Conservation (phyloP, 768 basidiomycete genomes). For the Boletus tomentosulus region DNA sequence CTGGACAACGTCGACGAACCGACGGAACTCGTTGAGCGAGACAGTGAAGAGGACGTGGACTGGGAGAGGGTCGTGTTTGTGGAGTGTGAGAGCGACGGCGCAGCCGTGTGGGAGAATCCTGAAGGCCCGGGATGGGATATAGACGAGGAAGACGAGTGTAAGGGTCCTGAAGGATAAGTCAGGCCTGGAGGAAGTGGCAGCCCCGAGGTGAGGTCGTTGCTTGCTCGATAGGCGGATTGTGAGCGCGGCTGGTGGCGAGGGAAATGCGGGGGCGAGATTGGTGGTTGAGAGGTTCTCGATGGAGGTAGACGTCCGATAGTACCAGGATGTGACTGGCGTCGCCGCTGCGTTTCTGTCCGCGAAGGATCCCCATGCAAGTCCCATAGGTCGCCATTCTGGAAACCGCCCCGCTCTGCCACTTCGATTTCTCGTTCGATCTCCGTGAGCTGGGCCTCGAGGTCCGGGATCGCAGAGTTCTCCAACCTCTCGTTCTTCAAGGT, state of each 20-base stretch:
- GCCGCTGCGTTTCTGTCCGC: conserved; percentile 19
- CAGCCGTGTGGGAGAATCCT: conserved; percentile 8
- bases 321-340: conserved; percentile 27
- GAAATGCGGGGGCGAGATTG: conserved; percentile 26
- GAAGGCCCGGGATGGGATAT: conserved; percentile 15
- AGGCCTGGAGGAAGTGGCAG: conserved; percentile 17
- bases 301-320: conserved; percentile 23
- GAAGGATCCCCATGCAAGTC: conserved; percentile 15
- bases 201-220: conserved; percentile 12
- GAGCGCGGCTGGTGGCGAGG: conserved; percentile 27
- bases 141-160: conserved; percentile 15
- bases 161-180: conserved; percentile 7
- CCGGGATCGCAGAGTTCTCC: conserved; percentile 52
- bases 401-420: conserved; percentile 25
- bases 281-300: conserved; percentile 13
- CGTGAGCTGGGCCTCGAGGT: conserved; percentile 64
- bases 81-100: conserved; percentile 12
- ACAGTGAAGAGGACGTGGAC: conserved; percentile 22
- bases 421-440: conserved; percentile 61
- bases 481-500: conserved; percentile 62
- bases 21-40: conserved; percentile 27
- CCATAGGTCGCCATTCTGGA: conserved; percentile 17
- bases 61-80: conserved; percentile 16
- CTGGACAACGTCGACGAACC: conserved; percentile 45
- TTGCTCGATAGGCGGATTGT: conserved; percentile 20